Base-by-base conservation (phyloP, 129 eudicot species). In the Helichrysum umbraculigerum region DNA sequence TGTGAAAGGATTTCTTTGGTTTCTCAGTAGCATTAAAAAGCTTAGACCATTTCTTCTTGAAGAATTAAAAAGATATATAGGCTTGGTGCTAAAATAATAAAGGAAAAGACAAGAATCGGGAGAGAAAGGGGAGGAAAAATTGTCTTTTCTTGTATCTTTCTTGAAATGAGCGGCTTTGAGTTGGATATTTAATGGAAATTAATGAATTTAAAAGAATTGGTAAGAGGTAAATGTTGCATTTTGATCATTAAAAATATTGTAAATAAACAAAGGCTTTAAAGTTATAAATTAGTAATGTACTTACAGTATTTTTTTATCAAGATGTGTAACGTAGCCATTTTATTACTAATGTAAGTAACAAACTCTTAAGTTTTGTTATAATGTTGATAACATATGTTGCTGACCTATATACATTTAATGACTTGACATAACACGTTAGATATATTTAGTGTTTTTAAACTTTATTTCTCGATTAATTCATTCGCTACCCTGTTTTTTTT, bases 161-260 rank as follows among this genome's bases (percentile, higher is more conserved):
- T 80, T 66, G 71, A 78, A 73, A 76, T 68, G 87, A 77, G 80
- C 85, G 85, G 85, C 87, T 80, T 80, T 68, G 68, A 66, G 79
- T 79, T 57, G 81, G 83, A 83, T 60, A 65, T 28, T 66, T 75
- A 52, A 79, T 72, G 60, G 21, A 16, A 79, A 71, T 79, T 35
- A 72, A 79, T 79, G 73, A 52, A 72, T 52, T 66, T 64, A 73
- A 72, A 19, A 29, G 66, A 72, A 65, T 72, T 72, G 78, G 78
- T 78, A 66, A 34, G 19, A 30, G 54, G 17, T 47, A 78, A 71
- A 78, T 34, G 34, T 25, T 34, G 73, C 30, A 21, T 79, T 63
- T 64, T 76, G 3, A 47, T 66, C 7, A 29, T 37, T 29, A 21
- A 25, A 35, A 21, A 6, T 25, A 25, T 0, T 25, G 28, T 25